Base-by-base conservation (phyloP, 139 green algal genomes). In the Picochlorum costavermella region DNA sequence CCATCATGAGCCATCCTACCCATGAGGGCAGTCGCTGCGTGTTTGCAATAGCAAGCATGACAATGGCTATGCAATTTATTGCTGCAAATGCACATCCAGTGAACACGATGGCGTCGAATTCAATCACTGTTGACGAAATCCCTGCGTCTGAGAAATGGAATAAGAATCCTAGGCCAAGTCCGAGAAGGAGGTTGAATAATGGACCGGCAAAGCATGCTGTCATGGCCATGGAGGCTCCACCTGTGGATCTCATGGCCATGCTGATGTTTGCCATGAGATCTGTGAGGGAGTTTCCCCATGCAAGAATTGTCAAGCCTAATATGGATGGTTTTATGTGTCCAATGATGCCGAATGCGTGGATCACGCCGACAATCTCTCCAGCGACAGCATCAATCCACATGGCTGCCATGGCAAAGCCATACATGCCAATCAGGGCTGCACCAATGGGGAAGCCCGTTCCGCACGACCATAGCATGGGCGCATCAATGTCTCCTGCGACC, bases 131-230 rank as follows among this genome's bases (percentile, higher is more conserved):
- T 8, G 33, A n/a, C n/a, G 46, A 53, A 20, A 23, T 53, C 12
- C 46, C 46, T 23, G 46, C 67, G 3, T 64, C 53, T 2, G 28
- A 16, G 12, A 76, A 72, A 26, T 50, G 16, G 10, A 53, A 6
- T 37, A 33, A 66, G 25, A 76, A 73, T 36, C 75, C 67, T 33
- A 71, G 16, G n/a, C 67, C 64, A 13, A 83, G 56, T 12, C 67
- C 83, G n/a, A 91, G 60, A 12, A 96, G 74, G 67, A 96, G 83
- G 74, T 94, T 96, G 78, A 95, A 95, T 23, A 96, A 65, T 3
- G 90, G 90, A 10, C 83, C 88, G 17, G 88, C 90, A 67, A 90
- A 96, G 75, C 90, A 96, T 2, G 89, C 90, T 3, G 90, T 95
- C 29, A 96, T 84, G 0, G 90, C 90, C 68, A 92, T 96, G 56